Evolutionary conservation across 164 flowering plant species (phyloP).

Genomic region (Magnolia changhungtana): DNA sequence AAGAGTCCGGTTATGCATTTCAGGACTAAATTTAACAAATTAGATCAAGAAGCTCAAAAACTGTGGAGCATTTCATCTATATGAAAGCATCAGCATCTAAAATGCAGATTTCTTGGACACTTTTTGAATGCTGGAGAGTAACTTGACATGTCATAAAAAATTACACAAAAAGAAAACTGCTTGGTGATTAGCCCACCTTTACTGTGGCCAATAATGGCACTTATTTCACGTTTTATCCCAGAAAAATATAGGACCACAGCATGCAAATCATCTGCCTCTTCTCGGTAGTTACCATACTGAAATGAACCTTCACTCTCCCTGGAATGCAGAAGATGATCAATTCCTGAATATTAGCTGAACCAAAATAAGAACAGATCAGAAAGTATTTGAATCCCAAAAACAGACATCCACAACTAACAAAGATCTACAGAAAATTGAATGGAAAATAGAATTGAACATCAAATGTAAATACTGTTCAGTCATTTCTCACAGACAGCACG

Average conservation of each 20-base stretch:
- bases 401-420: no score
- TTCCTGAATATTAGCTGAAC: no score
- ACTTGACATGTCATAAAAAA: background rate
- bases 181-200: constrained; percentile 42
- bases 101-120: background rate
- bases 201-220: constrained; percentile 69
- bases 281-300: constrained; percentile 50
- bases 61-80: background rate
- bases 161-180: background rate
- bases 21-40: no score
- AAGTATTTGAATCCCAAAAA: no score
- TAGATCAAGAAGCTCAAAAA: background rate
- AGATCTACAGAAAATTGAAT: no score
- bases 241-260: constrained; percentile 47
- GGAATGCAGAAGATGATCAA: constrained; percentile 10
- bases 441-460: no score
- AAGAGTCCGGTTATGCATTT: background rate
- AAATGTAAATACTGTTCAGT: no score
- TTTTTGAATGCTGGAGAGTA: background rate
- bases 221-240: constrained; percentile 29
- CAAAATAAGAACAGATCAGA: no score
- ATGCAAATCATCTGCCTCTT: constrained; percentile 62
- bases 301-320: constrained; percentile 82
- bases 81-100: background rate
- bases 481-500: no score